Base-by-base conservation (phyloP, 2,329 filamentous ascomycete genomes). In the Bimuria novae-zelandiae region DNA sequence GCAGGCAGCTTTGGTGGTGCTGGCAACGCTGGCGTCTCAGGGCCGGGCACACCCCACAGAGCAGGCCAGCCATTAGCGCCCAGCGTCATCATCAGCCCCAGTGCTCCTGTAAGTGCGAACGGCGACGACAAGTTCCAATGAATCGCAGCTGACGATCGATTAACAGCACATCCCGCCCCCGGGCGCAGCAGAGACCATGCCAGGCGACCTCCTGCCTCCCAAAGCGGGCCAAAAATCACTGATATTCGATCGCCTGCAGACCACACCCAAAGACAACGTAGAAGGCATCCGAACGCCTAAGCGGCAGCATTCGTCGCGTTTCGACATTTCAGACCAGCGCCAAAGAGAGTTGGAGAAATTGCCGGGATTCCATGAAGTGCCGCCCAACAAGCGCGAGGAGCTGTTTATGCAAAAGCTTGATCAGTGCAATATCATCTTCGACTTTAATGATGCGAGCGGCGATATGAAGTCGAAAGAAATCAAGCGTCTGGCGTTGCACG, bases 381-480 rank as follows among this genome's bases (percentile, higher is more conserved):
- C 93, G 10, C 94, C 94, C 14, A 96, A 96, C 72, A 87, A 93
- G 59, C 86, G 94, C 57, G 92, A 97, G 77, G 93, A 97, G 65
- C 84, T 99, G 16, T 99, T 99, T 77, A 97, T 99, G 92, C 92
- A 97, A 73, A 99, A 99, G 82, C 94, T 99, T 65, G 94, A 97
- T 69, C 94, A 99, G 75, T 99, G 94, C 81, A 99, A 99, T 73
- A 95, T 99, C 79, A 99, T 99, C 68, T 99, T 99, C 72, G 94
- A 99, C 78, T 99, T 99, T 79, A 99, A 97, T 73, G 94, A 99
- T 76, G 91, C 93, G 43, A 96, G 90, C 61, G 92, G 89, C 63
- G 94, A 99, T 73, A 97, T 99, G 92, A 99, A 99, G 76, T 96
- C 93, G 42, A 99, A 99, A 80, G 94, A 99, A 77, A 97, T 99